A percentile compares a stretch with the other conserved stretches of the same genome.
These are phyloP conservation scores for Pythium chondricola DNA, from an alignment of 352 stramenopile genomes.

Conservation along the genomic window DNA sequence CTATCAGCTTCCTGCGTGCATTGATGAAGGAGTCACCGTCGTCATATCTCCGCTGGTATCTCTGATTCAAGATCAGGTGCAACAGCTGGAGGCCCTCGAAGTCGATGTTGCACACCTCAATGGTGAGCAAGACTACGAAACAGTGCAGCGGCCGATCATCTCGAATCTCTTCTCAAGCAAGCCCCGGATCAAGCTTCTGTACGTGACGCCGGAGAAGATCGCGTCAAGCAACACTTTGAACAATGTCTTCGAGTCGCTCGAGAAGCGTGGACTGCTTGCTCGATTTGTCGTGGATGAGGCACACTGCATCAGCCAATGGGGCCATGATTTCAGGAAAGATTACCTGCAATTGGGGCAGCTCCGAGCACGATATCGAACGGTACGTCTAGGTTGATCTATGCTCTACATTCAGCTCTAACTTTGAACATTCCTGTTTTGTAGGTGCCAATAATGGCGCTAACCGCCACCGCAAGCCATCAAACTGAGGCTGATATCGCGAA, in stretches of 20 bases:
- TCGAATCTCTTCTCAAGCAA: conserved; percentile 76
- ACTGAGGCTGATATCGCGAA: conserved; percentile 79
- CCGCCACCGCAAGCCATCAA: conserved; percentile 80
- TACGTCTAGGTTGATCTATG: no score
- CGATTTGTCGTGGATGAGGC: conserved; percentile 96
- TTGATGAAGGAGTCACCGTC: conserved; percentile 91
- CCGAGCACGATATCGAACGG: conserved; percentile 89
- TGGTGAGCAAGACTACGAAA: conserved; percentile 84
- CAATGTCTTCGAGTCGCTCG: conserved; percentile 80
- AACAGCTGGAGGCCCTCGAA: conserved; percentile 90
- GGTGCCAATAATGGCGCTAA: conserved; percentile 86
- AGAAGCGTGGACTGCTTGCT: conserved; percentile 83
- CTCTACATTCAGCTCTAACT: no score
- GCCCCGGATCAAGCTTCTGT: conserved; percentile 95
- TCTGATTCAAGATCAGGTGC: conserved; percentile 99
- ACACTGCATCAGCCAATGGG: conserved; percentile 98
- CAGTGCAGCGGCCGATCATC: conserved; percentile 83
- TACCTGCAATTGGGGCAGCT: conserved; percentile 95
- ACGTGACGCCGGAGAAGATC: conserved; percentile 98
- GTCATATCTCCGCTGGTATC: conserved; percentile 98
- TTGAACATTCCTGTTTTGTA: no score
- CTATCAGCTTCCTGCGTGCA: conserved; percentile 92
- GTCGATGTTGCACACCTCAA: conserved; percentile 86
- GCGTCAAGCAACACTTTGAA: conserved; percentile 79
- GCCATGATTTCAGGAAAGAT: conserved; percentile 99